A percentile compares a stretch with the other conserved stretches of the same genome.
phyloP scores from a whole-genome alignment of 257 asterid genomes.

The Hygrophila difformis region DNA sequence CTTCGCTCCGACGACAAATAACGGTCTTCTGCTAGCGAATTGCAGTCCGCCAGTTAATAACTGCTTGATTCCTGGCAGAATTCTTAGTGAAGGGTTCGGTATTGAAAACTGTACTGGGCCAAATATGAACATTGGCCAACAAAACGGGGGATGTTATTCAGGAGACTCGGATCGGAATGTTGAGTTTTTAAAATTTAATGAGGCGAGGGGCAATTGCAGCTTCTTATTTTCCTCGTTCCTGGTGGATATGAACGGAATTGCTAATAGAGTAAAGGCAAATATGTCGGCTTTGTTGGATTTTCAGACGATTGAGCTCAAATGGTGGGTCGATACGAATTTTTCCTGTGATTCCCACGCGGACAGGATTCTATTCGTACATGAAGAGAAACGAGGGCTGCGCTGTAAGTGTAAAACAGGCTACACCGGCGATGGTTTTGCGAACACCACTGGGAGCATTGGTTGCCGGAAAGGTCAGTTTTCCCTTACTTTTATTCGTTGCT shows the following conservation, averaged over 20 bases:
- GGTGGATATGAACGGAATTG: slow-evolving; percentile 20
- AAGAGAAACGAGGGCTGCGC: slow-evolving; percentile 28
- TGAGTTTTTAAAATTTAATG: slow-evolving; percentile 27
- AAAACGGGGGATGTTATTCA: too few relatives aligned
- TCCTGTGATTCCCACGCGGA: slow-evolving; percentile 34
- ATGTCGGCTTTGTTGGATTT: slow-evolving; percentile 36
- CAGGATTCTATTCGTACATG: slow-evolving; percentile 21
- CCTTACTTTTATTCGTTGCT: not conserved
- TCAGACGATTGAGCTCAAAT: slow-evolving; percentile 54
- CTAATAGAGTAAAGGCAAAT: slow-evolving; percentile 3
- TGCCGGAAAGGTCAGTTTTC: slow-evolving; percentile 53
- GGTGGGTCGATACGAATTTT: slow-evolving; percentile 74
- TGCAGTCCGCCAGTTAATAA: slow-evolving; percentile 31
- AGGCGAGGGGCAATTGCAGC: slow-evolving; percentile 25
- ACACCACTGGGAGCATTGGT: too few relatives aligned
- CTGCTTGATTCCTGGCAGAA: slow-evolving; percentile 33
- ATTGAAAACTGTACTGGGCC: too few relatives aligned
- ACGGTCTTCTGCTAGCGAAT: slow-evolving; percentile 42
- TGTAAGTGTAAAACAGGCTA: slow-evolving; percentile 63
- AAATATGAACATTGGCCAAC: too few relatives aligned
- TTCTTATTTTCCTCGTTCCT: slow-evolving; percentile 43
- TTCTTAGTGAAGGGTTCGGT: too few relatives aligned
- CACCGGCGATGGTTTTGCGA: slow-evolving; percentile 65
- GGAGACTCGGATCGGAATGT: slow-evolving; percentile 12
- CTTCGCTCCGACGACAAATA: slow-evolving; percentile 49